Conservation (phyloP, 495 filamentous ascomycete genomes). For the Pyrenopolyporus hunteri region DNA sequence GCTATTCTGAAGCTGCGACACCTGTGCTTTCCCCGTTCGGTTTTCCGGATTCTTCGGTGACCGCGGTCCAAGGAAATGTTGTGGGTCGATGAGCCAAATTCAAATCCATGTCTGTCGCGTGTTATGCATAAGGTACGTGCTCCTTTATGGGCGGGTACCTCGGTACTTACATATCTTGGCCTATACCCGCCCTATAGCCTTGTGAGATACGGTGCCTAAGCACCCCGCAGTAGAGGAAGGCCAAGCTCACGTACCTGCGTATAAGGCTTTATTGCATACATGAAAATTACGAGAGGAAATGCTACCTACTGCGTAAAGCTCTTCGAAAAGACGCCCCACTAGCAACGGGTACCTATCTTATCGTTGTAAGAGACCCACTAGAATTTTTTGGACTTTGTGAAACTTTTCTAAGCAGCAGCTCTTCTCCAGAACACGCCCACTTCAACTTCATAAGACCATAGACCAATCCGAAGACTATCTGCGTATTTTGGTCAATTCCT, state of each 20-base stretch:
- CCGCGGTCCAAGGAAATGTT: neutral
- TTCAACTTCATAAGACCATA: neutral
- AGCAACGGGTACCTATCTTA: slow-evolving; percentile 1
- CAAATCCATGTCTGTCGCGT: slow-evolving; percentile 27
- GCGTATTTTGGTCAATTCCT: neutral
- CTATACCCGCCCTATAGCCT: no score
- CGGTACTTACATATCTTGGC: no score
- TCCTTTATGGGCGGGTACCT: neutral
- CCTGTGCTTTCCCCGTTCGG: neutral
- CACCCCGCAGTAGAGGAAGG: neutral
- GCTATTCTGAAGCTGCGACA: neutral
- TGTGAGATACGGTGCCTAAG: no score
- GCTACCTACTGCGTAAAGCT: no score
- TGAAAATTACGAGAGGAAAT: no score
- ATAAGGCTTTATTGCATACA: neutral
- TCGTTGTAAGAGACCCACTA: neutral
- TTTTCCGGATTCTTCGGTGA: slow-evolving; percentile 28
- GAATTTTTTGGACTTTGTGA: neutral
- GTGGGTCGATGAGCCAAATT: slow-evolving; percentile 18
- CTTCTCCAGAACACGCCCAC: neutral
- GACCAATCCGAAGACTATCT: neutral
- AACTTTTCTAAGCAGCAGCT: neutral
- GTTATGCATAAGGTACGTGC: neutral
- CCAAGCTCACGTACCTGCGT: neutral
- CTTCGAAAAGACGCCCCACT: no score